Base-by-base conservation (phyloP, 2,329 filamentous ascomycete genomes). In the Stylonectria norvegica region DNA sequence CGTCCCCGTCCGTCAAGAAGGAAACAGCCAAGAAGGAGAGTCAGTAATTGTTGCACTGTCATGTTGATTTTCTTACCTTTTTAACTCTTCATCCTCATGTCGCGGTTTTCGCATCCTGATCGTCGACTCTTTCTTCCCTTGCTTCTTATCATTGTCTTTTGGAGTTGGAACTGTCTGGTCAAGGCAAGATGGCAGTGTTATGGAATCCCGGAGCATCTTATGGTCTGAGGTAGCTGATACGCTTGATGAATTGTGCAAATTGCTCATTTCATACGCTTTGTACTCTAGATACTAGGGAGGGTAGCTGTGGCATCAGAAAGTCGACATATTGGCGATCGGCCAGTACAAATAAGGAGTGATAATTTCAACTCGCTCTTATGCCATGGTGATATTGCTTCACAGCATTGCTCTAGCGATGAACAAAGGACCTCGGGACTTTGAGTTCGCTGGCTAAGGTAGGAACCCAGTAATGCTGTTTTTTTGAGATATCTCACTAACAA, bases 1-100 rank as follows among this genome's bases (percentile, higher is more conserved):
- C 70, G 18, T 78, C 76, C 30, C 75, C 76, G 18, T 58, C 63
- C 11, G 55, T 60, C 42, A 74, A 73, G 52, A 62, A 64, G 53
- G 69, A 71, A 45, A 58, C 27, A 16, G 16, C 27, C 22, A 61
- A 63, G 49, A 60, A 59, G 44, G 57, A 58, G 19, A 38, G 39
- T 19, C 41, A 58, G 44, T 59, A 48, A 47, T 20, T 11, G 6
- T 32, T 31, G 6, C 8, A n/a, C 16, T 18, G 8, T 3, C 4
- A 23, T 16, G n/a, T n/a, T 23, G 5, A 35, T 25, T 25, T 14
- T 29, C 10, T 12, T 34, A 15, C 14, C 17, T 20, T 9, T 16
- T 5, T 8, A 33, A 39, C 36, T 40, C 50, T 46, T 38, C 22
- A 34, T 28, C 10, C 25, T 18, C 16, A 18, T 34, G 19, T 25